These are phyloP conservation scores for Hypoxylon sp. DNA, from an alignment of 2,329 filamentous ascomycete genomes.

Conservation along the genomic window DNA sequence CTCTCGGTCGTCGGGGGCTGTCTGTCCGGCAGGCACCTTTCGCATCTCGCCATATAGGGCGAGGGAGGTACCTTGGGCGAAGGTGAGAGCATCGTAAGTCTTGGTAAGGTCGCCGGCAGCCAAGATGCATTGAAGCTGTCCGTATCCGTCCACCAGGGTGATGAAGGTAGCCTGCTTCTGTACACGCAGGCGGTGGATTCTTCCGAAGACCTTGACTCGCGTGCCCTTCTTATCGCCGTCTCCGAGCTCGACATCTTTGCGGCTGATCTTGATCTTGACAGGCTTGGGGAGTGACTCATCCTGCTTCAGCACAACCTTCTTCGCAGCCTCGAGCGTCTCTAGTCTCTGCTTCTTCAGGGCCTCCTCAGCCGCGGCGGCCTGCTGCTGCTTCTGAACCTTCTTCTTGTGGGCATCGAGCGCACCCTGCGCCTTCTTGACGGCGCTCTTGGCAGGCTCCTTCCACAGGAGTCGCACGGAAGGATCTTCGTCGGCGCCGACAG, in stretches of 20 bases:
- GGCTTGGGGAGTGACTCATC: constrained; percentile 79
- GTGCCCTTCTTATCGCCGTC: constrained; percentile 69
- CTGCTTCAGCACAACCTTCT: constrained; percentile 75
- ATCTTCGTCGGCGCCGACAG: constrained; percentile 69
- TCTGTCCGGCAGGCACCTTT: constrained; percentile 77
- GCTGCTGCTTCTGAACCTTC: constrained; percentile 81
- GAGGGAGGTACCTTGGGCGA: constrained; percentile 88
- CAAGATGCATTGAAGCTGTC: constrained; percentile 84
- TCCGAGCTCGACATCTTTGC: constrained; percentile 70
- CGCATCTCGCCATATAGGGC: constrained; percentile 84
- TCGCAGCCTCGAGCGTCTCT: constrained; percentile 78
- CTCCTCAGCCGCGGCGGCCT: constrained; percentile 74
- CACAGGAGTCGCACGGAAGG: constrained; percentile 70
- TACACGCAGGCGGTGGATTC: constrained; percentile 80
- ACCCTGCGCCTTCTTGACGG: constrained; percentile 83
- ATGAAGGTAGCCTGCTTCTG: constrained; percentile 90
- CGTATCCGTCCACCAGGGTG: constrained; percentile 85
- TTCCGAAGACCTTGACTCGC: constrained; percentile 80
- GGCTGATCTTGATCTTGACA: constrained; percentile 76
- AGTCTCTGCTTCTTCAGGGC: constrained; percentile 76
- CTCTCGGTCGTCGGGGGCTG: constrained; percentile 85
- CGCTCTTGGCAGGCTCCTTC: constrained; percentile 85
- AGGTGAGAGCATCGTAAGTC: constrained; percentile 88
- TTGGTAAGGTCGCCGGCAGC: constrained; percentile 79
- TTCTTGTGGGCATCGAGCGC: constrained; percentile 80